Evolutionary conservation across 768 basidiomycete species (phyloP).

Genomic region (Amanita rubescens): DNA sequence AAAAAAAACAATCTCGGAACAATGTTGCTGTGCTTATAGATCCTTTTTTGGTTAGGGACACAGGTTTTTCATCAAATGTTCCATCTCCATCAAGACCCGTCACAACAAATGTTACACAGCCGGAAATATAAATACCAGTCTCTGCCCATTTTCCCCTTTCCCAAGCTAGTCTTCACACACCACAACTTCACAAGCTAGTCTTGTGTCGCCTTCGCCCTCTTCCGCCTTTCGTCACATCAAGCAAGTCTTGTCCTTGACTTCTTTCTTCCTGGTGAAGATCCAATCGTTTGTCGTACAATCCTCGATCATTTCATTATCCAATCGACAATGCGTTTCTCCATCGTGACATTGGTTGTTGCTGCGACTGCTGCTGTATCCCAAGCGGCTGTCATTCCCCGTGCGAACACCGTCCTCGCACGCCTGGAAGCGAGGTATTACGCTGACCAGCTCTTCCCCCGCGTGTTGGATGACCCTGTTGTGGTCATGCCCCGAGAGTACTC

Average conservation of each 20-base stretch:
- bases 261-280: conserved; percentile 22
- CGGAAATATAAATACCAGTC: conserved; percentile 3
- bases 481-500: neutral
- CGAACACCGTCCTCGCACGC: conserved; percentile 13
- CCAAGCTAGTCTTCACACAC: conserved; percentile 29
- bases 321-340: conserved; percentile 23
- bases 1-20: neutral
- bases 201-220: conserved; percentile 21
- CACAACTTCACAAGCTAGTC: conserved; percentile 24
- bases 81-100: conserved; percentile 10
- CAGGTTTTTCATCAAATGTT: conserved; percentile 2
- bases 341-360: conserved; percentile 11
- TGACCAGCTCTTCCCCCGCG: conserved; percentile 14
- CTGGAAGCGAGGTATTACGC: conserved; percentile 18
- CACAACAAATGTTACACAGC: too few species aligned
- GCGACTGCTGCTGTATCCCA: conserved; percentile 17
- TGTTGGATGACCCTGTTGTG: neutral
- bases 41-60: neutral
- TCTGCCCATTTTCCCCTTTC: neutral
- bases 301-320: neutral
- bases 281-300: conserved; percentile 7
- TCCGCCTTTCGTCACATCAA: neutral
- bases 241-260: conserved; percentile 8
- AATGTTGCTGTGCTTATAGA: neutral
- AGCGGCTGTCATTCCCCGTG: conserved; percentile 22